A percentile compares a stretch with the other conserved stretches of the same genome.
Evolutionary conservation across 148 eudicot species (phyloP).

Genomic region (Vaccinium corymbosum): DNA sequence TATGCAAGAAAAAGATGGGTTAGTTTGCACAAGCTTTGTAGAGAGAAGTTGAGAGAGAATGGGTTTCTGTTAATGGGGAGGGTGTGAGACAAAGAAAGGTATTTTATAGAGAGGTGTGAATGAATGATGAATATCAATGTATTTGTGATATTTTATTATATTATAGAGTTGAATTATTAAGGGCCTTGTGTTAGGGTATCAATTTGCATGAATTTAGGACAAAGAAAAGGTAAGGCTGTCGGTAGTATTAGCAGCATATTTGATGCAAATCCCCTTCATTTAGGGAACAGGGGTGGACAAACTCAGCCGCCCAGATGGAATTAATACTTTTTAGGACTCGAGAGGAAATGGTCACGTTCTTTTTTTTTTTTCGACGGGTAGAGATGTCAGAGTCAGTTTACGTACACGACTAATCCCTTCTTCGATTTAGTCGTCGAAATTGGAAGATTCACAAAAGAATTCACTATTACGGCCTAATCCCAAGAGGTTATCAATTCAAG

Average conservation of each 20-base stretch:
- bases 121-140: neutral
- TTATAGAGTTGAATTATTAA: neutral
- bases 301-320: slow-evolving; percentile 49
- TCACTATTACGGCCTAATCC: no score
- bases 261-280: slow-evolving; percentile 29
- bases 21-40: slow-evolving; percentile 1
- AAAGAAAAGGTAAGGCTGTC: slow-evolving; percentile 50
- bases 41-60: neutral
- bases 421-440: no score
- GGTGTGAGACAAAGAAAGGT: slow-evolving; percentile 9
- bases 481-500: no score
- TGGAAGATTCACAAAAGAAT: no score
- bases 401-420: no score
- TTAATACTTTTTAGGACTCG: slow-evolving; percentile 12
- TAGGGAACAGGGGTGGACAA: slow-evolving; percentile 53
- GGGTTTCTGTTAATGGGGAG: slow-evolving; percentile 14
- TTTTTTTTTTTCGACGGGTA: neutral
- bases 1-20: neutral
- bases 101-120: slow-evolving; percentile 2
- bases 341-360: slow-evolving; percentile 26
- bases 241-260: slow-evolving; percentile 35
- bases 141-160: neutral
- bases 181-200: neutral
- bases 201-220: slow-evolving; percentile 43
- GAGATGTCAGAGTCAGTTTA: no score